Evolutionary conservation across 2,329 filamentous ascomycete genomes (phyloP), one percentile per base, ranked within the genome.

Genomic region (Tolypocladium inflatum): DNA sequence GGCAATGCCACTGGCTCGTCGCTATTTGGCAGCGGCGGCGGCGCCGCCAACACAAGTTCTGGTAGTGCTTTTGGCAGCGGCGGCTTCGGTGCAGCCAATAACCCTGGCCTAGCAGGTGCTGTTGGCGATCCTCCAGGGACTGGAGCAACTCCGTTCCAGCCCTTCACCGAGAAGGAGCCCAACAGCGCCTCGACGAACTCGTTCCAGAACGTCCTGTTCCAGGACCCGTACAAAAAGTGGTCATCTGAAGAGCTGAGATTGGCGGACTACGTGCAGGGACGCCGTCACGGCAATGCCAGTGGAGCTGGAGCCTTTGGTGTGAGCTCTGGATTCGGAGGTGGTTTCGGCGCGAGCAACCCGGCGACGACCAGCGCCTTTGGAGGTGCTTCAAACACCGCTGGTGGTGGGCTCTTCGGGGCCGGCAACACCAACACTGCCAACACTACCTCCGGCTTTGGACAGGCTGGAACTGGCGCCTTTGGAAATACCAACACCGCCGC

Each of bases 221-320:
- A 89, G 74, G 85, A 87, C 30, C 83, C 88, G 1, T 95, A 93
- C 76, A 87, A 86, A 71, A 95, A 94, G 70, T 97, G 88, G 78
- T 97, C 93, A 11, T 84, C 90, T n/a, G 94, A 90, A 66, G 88
- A 94, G 71, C 75, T 94, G 57, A 82, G 90, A 67, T 74, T 96
- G 61, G 90, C 85, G 52, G 94, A 99, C 73, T 99, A 99, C 71
- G 83, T 87, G 59, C 89, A 92, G 72, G 92, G 92, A 55, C 86
- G 92, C 59, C 87, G 88, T 57, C 90, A 84, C 70, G 94, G 92
- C 39, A 96, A 93, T 72, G 81, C 83, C 48, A 90, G 88, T 61
- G 91, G 90, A 37, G 88, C 91, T 63, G 91, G 91, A 59, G 89
- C 88, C 9, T 97, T 97, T 72, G 93, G 91, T 21, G 80, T 86